These are phyloP conservation scores for Cutaneotrichosporon sp. DNA, from an alignment of 1,284 basidiomycete species.

Conservation along the genomic window DNA sequence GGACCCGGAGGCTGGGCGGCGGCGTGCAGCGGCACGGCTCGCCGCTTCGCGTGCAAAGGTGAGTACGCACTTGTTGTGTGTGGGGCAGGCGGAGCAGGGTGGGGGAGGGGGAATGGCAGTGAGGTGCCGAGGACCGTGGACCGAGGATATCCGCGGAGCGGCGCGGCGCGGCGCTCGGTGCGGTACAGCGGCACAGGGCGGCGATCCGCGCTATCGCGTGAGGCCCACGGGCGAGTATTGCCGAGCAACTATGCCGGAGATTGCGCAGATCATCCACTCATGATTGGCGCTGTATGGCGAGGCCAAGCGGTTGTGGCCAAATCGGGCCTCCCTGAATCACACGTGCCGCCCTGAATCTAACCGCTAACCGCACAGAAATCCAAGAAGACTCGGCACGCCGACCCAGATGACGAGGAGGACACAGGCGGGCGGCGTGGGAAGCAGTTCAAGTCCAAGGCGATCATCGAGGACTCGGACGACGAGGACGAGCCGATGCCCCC, in stretches of 20 bases:
- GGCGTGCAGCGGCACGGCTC: conserved; percentile 22
- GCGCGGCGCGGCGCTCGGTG: not conserved
- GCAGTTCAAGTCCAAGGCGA: conserved; percentile 51
- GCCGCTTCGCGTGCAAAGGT: conserved; percentile 36
- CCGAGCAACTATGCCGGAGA: not conserved
- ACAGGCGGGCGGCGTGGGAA: conserved; percentile 40
- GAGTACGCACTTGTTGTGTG: not conserved
- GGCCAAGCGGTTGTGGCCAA: too few relatives aligned
- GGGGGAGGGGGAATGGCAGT: not conserved
- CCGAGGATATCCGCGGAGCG: conserved; percentile 4
- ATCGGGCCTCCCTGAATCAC: not conserved
- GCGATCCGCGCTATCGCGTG: not conserved
- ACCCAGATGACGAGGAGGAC: conserved; percentile 41
- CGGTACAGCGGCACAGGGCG: not conserved
- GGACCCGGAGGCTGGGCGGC: conserved; percentile 3
- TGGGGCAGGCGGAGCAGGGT: not conserved
- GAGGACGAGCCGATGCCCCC: conserved; percentile 15
- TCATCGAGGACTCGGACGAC: conserved; percentile 48
- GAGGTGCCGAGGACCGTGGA: not conserved
- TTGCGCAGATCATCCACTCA: not conserved
- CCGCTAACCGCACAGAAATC: conserved; percentile 13
- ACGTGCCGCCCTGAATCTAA: conserved; percentile 2
- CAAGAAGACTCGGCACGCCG: conserved; percentile 23
- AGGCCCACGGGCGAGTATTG: not conserved
- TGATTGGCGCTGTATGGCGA: not conserved